phyloP scores from a whole-genome alignment of 257 asterid genomes.

The Solanum infundibuliforme region DNA sequence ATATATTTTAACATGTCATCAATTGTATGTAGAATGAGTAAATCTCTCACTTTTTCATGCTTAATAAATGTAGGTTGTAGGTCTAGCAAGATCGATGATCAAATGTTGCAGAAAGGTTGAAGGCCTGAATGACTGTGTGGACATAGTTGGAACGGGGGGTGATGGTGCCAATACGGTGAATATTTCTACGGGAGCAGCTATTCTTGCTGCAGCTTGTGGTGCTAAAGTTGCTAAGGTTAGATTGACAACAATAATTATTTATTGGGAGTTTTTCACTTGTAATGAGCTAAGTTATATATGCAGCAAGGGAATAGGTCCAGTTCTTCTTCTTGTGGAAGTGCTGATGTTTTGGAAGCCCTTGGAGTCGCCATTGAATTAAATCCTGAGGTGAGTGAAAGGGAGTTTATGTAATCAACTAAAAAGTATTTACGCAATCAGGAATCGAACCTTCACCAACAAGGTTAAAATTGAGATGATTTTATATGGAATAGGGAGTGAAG shows the following conservation, averaged over 20 bases:
- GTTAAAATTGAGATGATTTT: not conserved
- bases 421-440: not conserved
- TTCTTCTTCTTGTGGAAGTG: slow-evolving; percentile 92
- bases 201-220: slow-evolving; percentile 90
- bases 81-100: slow-evolving; percentile 75
- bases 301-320: slow-evolving; percentile 92
- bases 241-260: not conserved
- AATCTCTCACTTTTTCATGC: not conserved
- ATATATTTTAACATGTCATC: not conserved
- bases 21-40: not conserved
- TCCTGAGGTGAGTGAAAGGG: slow-evolving; percentile 42
- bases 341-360: slow-evolving; percentile 71
- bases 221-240: slow-evolving; percentile 80
- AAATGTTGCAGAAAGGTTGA: slow-evolving; percentile 47
- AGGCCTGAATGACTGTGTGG: slow-evolving; percentile 55
- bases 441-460: not conserved
- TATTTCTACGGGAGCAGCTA: slow-evolving; percentile 78
- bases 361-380: slow-evolving; percentile 56
- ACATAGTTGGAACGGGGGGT: slow-evolving; percentile 86
- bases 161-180: slow-evolving; percentile 85
- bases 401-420: not conserved
- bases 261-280: not conserved
- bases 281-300: not conserved
- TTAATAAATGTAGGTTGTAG: slow-evolving; percentile 39
- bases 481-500: slow-evolving; percentile 32